Conservation (phyloP, 176 grass and related monocot species). For the Themeda triandra region DNA sequence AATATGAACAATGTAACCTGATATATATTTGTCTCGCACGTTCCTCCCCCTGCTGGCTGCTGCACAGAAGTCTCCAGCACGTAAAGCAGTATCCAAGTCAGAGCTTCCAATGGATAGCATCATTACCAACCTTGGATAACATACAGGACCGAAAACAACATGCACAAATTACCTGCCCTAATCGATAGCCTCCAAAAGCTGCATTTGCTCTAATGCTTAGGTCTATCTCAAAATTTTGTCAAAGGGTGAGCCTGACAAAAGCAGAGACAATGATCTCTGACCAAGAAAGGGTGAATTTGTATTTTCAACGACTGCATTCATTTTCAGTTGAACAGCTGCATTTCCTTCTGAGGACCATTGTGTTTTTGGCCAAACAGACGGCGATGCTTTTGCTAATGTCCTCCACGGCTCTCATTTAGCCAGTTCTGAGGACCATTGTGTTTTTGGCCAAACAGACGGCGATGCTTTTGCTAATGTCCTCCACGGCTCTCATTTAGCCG, state of each 20-base stretch:
- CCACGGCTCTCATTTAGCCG: neutral
- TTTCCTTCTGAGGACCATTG: neutral
- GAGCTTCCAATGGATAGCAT: constrained; percentile 1
- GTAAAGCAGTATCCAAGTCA: neutral
- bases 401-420: neutral
- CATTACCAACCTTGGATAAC: neutral
- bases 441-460: neutral
- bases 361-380: neutral
- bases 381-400: neutral
- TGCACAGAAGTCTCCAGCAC: constrained; percentile 26
- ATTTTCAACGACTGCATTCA: neutral
- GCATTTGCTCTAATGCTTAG: too few species aligned
- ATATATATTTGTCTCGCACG: neutral
- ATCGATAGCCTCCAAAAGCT: constrained; percentile 25
- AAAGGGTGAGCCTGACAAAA: constrained; percentile 38
- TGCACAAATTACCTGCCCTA: constrained; percentile 3
- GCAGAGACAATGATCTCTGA: constrained; percentile 22
- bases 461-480: neutral
- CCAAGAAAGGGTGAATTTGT: neutral
- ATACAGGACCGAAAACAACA: constrained; percentile 11
- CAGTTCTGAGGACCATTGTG: neutral
- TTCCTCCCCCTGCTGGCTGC: neutral
- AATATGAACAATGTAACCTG: neutral
- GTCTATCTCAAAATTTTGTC: neutral
- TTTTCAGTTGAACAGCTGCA: neutral